Evolutionary conservation across 177 flowering plant species (phyloP), one percentile per base, ranked within the genome.

Genomic region (Telopea speciosissima): DNA sequence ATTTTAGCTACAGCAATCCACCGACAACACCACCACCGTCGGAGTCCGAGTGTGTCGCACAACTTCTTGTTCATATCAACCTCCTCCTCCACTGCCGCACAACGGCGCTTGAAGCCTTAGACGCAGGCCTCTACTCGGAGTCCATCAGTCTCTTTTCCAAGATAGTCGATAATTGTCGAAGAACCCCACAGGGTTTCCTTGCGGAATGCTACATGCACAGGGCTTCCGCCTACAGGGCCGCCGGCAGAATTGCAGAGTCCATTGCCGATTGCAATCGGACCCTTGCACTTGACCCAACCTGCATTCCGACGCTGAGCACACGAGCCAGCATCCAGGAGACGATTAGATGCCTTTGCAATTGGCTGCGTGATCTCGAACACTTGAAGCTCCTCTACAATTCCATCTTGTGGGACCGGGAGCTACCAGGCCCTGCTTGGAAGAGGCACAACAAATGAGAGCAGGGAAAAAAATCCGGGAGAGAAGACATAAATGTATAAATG

Each of bases 361-460:
- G 87, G 28, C 81, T 96, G 14, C 99, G 93, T 40, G 99, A 96
- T 69, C 86, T 96, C 2, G 98, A 96, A 66, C 99, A 93, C 75
- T 73, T 93, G 63, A 91, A 89, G 67, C 89, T 96, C 19, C 81
- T 96, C 24, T 90, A 89, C 77, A 89, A 93, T 62, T 72, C 98
- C 1, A 88, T 96, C 31, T 63, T 93, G 24, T 80, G 99, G 0
- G 97, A 93, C 19, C 71, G 92, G 44, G 88, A 87, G 70, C 86
- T 89, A 3, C 93, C 97, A 0, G 97, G 99, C 0, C 97, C n/a
- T n/a, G n/a, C n/a, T n/a, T n/a, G n/a, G n/a, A n/a, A n/a, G n/a
- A n/a, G n/a, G n/a, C n/a, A n/a, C n/a, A n/a, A n/a, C n/a, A n/a
- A n/a, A n/a, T n/a, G n/a, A n/a, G n/a, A n/a, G n/a, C n/a, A n/a